Conservation (phyloP, 345 rosid species). For the Mangifera indica region DNA sequence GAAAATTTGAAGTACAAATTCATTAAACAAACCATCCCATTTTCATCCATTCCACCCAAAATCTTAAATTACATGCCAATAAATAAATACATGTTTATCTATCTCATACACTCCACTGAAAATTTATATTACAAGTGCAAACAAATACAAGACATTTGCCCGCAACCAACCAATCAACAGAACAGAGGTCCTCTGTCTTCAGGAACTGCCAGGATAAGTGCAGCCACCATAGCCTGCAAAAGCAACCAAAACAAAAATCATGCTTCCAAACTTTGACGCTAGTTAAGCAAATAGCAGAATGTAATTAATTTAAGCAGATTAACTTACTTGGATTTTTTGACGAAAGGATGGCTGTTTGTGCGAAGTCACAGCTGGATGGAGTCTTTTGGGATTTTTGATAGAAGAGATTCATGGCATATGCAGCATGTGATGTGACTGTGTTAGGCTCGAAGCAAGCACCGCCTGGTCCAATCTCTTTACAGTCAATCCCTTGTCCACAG, state of each 20-base stretch:
- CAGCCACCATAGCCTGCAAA: conserved; percentile 44
- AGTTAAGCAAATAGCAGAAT: neutral
- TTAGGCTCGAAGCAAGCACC: conserved; percentile 85
- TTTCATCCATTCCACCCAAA: no score
- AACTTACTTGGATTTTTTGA: conserved; percentile 77
- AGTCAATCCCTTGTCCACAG: conserved; percentile 74
- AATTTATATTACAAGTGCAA: neutral
- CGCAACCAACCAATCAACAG: no score
- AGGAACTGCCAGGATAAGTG: conserved; percentile 35
- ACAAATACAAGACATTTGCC: no score
- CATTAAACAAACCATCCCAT: no score
- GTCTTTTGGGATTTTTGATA: conserved; percentile 52
- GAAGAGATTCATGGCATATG: conserved; percentile 85
- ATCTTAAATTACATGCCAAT: no score
- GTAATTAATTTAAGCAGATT: neutral
- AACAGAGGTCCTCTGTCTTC: neutral
- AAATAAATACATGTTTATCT: no score
- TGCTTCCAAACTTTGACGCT: neutral
- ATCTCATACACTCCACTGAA: no score
- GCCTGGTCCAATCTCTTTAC: conserved; percentile 70
- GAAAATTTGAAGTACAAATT: no score
- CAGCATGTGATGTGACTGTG: conserved; percentile 68
- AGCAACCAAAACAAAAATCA: neutral
- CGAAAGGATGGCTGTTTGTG: conserved; percentile 51
- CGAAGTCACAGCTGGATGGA: conserved; percentile 67